Percentiles rank a stretch among this genome's conserved stretches.
These are phyloP conservation scores for Zygosaccharomyces pseudobailii DNA, from an alignment of 1,139 yeast species.

Conservation along the genomic window DNA sequence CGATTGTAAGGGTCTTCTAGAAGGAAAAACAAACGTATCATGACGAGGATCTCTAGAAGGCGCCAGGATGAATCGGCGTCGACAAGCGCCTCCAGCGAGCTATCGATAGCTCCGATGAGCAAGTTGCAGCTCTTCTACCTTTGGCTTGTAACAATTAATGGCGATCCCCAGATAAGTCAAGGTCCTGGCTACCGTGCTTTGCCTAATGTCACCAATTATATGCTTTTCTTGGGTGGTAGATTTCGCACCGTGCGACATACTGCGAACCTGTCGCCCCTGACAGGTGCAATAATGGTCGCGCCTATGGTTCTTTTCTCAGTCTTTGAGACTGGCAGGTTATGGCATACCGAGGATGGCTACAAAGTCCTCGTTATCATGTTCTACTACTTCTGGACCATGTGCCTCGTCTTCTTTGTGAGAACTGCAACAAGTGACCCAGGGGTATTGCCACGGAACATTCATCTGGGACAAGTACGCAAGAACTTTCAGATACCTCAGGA, in stretches of 20 bases:
- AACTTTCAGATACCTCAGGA: slow-evolving; percentile 51
- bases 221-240: slow-evolving; percentile 65
- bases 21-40: neutral
- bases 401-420: slow-evolving; percentile 45
- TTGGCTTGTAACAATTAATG: slow-evolving; percentile 31
- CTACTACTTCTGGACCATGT: slow-evolving; percentile 52
- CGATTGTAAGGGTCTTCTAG: neutral
- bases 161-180: slow-evolving; percentile 16
- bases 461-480: slow-evolving; percentile 42
- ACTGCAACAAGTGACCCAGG: slow-evolving; percentile 71
- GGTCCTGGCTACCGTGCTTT: slow-evolving; percentile 21
- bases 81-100: neutral
- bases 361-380: slow-evolving; percentile 58
- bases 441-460: slow-evolving; percentile 61
- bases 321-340: slow-evolving; percentile 36
- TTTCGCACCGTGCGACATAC: slow-evolving; percentile 41
- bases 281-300: slow-evolving; percentile 38
- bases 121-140: slow-evolving; percentile 13
- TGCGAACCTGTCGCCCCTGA: slow-evolving; percentile 37
- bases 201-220: slow-evolving; percentile 28
- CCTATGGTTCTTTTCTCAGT: slow-evolving; percentile 51
- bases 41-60: neutral
- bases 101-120: neutral
- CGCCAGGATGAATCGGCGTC: neutral
- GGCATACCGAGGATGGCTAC: slow-evolving; percentile 38